Base-by-base conservation (phyloP, 257 asterid species). In the Scutellaria baicalensis region DNA sequence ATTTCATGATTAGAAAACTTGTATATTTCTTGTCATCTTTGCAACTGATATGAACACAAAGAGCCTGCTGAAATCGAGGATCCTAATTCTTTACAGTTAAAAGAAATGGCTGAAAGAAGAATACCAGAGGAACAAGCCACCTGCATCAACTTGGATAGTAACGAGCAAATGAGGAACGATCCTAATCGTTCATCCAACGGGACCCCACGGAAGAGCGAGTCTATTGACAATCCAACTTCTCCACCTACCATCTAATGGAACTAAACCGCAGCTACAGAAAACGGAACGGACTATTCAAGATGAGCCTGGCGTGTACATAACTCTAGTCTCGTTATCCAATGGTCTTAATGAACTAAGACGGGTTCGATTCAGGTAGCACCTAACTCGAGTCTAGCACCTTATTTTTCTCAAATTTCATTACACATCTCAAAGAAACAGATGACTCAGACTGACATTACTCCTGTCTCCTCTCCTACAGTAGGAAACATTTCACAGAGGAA, bases 291-390 rank as follows among this genome's bases (percentile, higher is more conserved):
- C 79, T 39, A 50, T 90, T 61, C 92, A 90, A 69, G 96, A 88
- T 10, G 95, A 88, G 75, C 84, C 88, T 31, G 98, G 98, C 12
- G 95, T 93, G 64, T 93, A 88, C 74, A 78, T 93, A 45, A 83
- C 93, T 54, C 83, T 93, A 21, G 43, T 67, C 70, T 67, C 88
- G 66, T 78, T 83, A 70, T 88, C 88, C 17, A 80, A 70, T 13
- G 94, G 95, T 47, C 78, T 71, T 57, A 93, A 88, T 71, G 96
- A 93, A 78, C 88, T 93, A 27, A 79, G 76, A 74, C 88, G 96
- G 8, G 94, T 93, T 78, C 95, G 98, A 73, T 93, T 93, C 89
- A 93, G 97, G 98, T 93, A 86, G 6, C n/a, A 3, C 50, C 7
- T 27, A 38, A 55, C 38, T 10, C 27, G 7, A 27, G 33, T 27